Conservation (phyloP, 768 basidiomycete species). For the Phlebiopsis flavidoalba region DNA sequence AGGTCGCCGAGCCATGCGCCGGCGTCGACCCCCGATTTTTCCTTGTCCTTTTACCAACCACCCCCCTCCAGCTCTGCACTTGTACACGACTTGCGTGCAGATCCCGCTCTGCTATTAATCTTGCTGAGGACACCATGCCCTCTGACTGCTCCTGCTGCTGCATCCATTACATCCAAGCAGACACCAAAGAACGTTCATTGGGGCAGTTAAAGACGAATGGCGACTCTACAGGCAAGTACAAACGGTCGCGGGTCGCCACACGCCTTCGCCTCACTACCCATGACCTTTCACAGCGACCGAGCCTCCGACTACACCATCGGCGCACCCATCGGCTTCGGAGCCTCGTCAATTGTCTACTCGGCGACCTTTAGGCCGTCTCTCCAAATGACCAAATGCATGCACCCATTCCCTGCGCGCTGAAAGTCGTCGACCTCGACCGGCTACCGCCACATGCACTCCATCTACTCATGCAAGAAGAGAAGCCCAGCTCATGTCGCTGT, state of each 20-base stretch:
- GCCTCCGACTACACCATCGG: conserved; percentile 72
- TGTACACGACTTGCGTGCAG: not conserved
- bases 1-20: not conserved
- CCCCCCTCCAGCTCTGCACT: not conserved
- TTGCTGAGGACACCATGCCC: not conserved
- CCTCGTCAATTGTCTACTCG: conserved; percentile 86
- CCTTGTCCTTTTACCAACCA: not conserved
- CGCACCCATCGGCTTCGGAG: conserved; percentile 81
- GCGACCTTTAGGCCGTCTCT: conserved; percentile 58
- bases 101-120: not conserved
- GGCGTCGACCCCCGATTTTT: not conserved
- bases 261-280: not conserved
- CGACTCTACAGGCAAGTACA: conserved; percentile 62
- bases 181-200: conserved; percentile 49
- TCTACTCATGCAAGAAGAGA: conserved; percentile 81
- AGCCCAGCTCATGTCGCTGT: conserved; percentile 88
- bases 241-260: not conserved
- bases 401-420: conserved; percentile 69
- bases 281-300: conserved; percentile 46
- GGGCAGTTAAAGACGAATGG: conserved; percentile 84
- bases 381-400: not conserved
- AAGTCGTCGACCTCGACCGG: conserved; percentile 84
- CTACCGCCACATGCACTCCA: conserved; percentile 67
- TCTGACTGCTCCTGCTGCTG: not conserved
- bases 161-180: conserved; percentile 12